Evolutionary conservation across 2,329 filamentous ascomycete species (phyloP).

Genomic region (Knufia petricola): DNA sequence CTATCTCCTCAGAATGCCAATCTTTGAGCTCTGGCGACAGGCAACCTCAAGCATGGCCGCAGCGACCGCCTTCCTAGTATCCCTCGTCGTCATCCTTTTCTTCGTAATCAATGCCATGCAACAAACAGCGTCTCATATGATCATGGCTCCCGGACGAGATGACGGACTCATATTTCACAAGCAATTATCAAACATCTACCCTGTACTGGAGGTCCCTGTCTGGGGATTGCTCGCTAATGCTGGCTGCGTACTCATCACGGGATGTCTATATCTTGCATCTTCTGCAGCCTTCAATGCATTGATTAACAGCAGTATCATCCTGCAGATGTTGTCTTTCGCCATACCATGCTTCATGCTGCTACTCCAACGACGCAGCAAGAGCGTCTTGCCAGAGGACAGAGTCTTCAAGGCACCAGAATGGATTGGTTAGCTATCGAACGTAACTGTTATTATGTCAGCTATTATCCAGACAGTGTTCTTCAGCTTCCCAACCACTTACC

Average conservation of each 20-base stretch:
- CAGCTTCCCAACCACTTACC: conserved; percentile 9
- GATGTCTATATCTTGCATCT: conserved; percentile 31
- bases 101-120: conserved; percentile 23
- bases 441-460: conserved; percentile 31
- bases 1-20: conserved; percentile 35
- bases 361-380: conserved; percentile 1
- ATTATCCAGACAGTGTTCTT: conserved; percentile 12
- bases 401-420: conserved; percentile 4
- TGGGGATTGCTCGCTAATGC: conserved; percentile 37
- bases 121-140: conserved; percentile 26
- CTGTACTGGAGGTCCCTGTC: conserved; percentile 20
- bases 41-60: conserved; percentile 30
- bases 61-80: conserved; percentile 17
- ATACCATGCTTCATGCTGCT: conserved; percentile 11
- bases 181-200: conserved; percentile 33
- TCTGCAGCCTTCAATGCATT: conserved; percentile 44
- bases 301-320: conserved; percentile 47
- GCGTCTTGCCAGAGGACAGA: conserved; percentile 8
- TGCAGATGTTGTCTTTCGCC: conserved; percentile 47
- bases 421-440: conserved; percentile 8
- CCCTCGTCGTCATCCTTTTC: conserved; percentile 14
- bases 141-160: conserved; percentile 38
- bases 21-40: conserved; percentile 44
- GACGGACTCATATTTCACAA: conserved; percentile 42
- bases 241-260: conserved; percentile 36